These are phyloP conservation scores for Flaveria robusta DNA, from an alignment of 129 eudicot species.

Conservation along the genomic window DNA sequence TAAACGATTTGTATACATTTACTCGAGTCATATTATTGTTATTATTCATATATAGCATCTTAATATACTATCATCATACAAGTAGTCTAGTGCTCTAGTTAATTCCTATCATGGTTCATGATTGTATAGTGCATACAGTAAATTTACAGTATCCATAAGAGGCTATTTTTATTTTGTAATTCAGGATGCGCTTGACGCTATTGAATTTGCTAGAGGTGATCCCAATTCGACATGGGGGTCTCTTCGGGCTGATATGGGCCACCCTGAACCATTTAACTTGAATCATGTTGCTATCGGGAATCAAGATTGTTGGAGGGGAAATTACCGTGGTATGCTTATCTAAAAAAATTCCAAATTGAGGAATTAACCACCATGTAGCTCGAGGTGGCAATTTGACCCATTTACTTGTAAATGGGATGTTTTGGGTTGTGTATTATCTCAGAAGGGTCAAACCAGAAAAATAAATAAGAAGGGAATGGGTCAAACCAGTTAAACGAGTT, in stretches of 20 bases:
- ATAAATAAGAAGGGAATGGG: neutral
- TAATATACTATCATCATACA: neutral
- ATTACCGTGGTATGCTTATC: slow-evolving; percentile 67
- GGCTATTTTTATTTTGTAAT: neutral
- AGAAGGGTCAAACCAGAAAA: neutral
- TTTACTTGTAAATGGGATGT: neutral
- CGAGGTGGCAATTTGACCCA: neutral
- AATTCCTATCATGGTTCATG: neutral
- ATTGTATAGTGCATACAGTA: neutral
- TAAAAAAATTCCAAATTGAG: too few species aligned
- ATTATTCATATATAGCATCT: neutral
- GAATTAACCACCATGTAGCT: neutral
- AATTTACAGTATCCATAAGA: neutral
- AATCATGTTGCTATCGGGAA: slow-evolving; percentile 90
- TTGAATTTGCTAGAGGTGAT: slow-evolving; percentile 96
- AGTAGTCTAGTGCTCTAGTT: neutral
- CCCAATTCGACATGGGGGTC: slow-evolving; percentile 84
- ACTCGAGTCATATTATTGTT: too few species aligned
- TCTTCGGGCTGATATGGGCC: slow-evolving; percentile 84
- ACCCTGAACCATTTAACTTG: slow-evolving; percentile 66
- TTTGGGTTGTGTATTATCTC: neutral
- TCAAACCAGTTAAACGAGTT: neutral
- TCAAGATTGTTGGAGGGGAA: slow-evolving; percentile 74
- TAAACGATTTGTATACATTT: neutral
- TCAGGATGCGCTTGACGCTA: slow-evolving; percentile 81